These are phyloP conservation scores for Globisporangium lucens DNA, from an alignment of 352 stramenopile species.

Conservation along the genomic window DNA sequence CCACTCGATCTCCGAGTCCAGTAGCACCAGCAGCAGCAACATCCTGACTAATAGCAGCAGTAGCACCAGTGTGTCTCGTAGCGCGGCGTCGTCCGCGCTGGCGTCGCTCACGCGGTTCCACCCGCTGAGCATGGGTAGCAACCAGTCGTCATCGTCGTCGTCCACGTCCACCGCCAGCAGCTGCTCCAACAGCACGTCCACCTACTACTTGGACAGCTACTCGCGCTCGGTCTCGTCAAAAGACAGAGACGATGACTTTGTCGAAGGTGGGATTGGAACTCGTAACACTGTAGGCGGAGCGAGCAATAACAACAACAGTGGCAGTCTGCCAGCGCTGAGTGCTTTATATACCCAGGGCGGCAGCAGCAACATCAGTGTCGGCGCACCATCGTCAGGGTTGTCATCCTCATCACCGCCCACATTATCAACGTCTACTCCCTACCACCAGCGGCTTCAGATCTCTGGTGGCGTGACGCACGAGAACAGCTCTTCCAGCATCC, in stretches of 20 bases:
- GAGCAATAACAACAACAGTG: slow-evolving; percentile 5
- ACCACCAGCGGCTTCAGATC: slow-evolving; percentile 18
- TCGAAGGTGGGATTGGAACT: not conserved
- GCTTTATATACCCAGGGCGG: slow-evolving; percentile 6
- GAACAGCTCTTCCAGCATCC: slow-evolving; percentile 8
- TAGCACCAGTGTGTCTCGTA: slow-evolving; percentile 16
- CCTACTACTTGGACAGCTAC: slow-evolving; percentile 18
- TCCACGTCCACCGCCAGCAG: not conserved
- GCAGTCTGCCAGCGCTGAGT: slow-evolving; percentile 20
- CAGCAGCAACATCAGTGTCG: slow-evolving; percentile 14
- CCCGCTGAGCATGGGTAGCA: slow-evolving; percentile 21
- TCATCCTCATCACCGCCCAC: not conserved
- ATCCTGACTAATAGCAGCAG: slow-evolving; percentile 4
- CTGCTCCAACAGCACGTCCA: slow-evolving; percentile 1
- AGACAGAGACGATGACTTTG: slow-evolving; percentile 19
- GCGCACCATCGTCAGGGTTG: not conserved
- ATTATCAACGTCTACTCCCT: not conserved
- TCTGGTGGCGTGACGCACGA: slow-evolving; percentile 2
- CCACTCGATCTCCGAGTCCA: slow-evolving; percentile 22
- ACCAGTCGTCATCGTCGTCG: slow-evolving; percentile 19
- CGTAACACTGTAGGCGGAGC: not conserved
- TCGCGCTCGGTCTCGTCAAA: slow-evolving; percentile 12
- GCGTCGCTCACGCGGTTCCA: slow-evolving; percentile 49
- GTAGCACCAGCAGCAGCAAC: slow-evolving; percentile 4
- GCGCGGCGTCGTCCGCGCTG: slow-evolving; percentile 29